Conservation (phyloP, 805 yeast species). For the Saturnispora zaruensis region DNA sequence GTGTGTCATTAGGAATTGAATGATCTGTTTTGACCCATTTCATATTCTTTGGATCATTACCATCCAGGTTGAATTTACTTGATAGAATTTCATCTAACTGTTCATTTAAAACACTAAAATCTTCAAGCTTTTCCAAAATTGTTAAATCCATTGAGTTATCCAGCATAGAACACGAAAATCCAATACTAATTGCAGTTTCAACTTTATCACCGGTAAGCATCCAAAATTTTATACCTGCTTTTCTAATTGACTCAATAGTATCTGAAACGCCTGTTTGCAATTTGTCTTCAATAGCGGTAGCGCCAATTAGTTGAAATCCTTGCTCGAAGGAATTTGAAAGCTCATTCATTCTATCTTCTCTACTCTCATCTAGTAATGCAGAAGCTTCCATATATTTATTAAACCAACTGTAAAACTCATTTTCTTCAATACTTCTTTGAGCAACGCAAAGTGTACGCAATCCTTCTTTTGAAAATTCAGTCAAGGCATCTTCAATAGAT, state of each 20-base stretch:
- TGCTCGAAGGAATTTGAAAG: conserved; percentile 54
- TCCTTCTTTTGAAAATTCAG: conserved; percentile 69
- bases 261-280: conserved; percentile 74
- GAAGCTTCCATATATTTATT: conserved; percentile 49
- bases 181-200: conserved; percentile 79
- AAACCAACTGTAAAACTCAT: conserved; percentile 47
- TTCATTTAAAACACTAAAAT: conserved; percentile 14
- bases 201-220: conserved; percentile 77
- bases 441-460: conserved; percentile 70
- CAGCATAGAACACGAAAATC: conserved; percentile 66
- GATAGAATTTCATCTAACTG: conserved; percentile 12
- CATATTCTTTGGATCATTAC: conserved; percentile 30
- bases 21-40: conserved; percentile 51
- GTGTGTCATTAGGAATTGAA: conserved; percentile 47
- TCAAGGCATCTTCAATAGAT: conserved; percentile 49
- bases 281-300: conserved; percentile 76
- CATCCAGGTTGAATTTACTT: conserved; percentile 14
- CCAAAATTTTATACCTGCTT: conserved; percentile 77
- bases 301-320: conserved; percentile 53
- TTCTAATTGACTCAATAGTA: conserved; percentile 53
- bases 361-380: conserved; percentile 41
- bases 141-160: conserved; percentile 61
- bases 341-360: conserved; percentile 48
- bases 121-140: conserved; percentile 37
- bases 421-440: conserved; percentile 38